These are phyloP conservation scores for Fusarium robinianum DNA, from an alignment of 2,329 filamentous ascomycete genomes.

Conservation along the genomic window DNA sequence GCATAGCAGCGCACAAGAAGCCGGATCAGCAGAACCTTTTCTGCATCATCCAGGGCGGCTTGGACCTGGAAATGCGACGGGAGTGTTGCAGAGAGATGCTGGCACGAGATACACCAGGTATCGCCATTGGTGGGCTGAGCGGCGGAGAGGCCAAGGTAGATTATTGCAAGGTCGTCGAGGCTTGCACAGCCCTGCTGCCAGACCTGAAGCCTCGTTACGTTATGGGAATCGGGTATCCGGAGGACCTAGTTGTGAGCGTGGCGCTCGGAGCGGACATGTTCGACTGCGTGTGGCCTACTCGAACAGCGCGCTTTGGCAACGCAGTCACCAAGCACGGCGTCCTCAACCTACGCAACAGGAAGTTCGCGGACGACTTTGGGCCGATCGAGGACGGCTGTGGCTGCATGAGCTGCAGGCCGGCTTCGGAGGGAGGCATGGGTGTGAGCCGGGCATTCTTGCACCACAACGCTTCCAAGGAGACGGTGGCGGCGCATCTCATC, in stretches of 20 bases:
- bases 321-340: conserved; percentile 81
- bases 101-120: conserved; percentile 86
- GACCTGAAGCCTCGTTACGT: conserved; percentile 96
- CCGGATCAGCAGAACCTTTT: conserved; percentile 89
- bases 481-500: conserved; percentile 80
- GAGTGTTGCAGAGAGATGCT: conserved; percentile 90
- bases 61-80: conserved; percentile 83
- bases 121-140: conserved; percentile 92
- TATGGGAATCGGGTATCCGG: conserved; percentile 98
- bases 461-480: conserved; percentile 93
- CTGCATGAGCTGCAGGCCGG: conserved; percentile 75
- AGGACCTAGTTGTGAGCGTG: conserved; percentile 91
- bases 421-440: conserved; percentile 71
- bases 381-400: conserved; percentile 83
- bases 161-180: conserved; percentile 86
- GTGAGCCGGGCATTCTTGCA: conserved; percentile 89
- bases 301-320: conserved; percentile 95
- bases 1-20: conserved; percentile 85
- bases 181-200: conserved; percentile 83
- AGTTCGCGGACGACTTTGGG: conserved; percentile 77
- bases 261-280: conserved; percentile 99
- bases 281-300: conserved; percentile 97
- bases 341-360: conserved; percentile 80
- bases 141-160: conserved; percentile 93
- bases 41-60: conserved; percentile 96